Evolutionary conservation across 345 rosid species (phyloP).

Genomic region (Eucalyptus virginea): DNA sequence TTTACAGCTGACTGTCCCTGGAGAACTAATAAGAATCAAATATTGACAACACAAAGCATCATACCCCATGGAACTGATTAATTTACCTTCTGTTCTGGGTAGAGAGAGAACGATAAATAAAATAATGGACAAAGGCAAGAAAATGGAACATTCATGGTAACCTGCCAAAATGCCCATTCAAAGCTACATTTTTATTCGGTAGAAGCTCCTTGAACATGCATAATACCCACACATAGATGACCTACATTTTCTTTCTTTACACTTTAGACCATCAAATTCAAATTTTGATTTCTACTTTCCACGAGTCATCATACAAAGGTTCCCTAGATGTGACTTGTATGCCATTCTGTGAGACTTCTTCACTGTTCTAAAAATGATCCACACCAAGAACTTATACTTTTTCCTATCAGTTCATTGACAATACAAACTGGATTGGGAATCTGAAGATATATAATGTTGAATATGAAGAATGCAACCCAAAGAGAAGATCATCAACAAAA

Average conservation of each 20-base stretch:
- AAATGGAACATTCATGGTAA: background rate
- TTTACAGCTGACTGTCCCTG: background rate
- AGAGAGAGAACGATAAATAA: background rate
- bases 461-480: background rate
- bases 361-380: background rate
- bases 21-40: background rate
- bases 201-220: background rate
- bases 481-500: background rate
- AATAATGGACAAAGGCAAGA: background rate
- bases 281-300: background rate
- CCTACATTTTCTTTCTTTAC: background rate
- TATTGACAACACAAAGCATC: background rate
- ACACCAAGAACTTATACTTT: background rate
- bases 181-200: background rate
- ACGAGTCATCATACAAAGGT: background rate
- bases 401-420: background rate
- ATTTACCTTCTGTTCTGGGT: background rate
- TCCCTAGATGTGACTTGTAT: background rate
- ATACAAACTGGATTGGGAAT: background rate
- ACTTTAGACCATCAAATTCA: background rate
- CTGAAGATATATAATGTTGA: background rate
- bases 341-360: background rate
- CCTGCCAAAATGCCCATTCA: background rate
- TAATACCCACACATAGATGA: background rate
- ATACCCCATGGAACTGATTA: background rate